Evolutionary conservation across 2,329 filamentous ascomycete species (phyloP), one percentile per base, ranked within the genome.

Genomic region (Magnaporthiopsis incrustans): DNA sequence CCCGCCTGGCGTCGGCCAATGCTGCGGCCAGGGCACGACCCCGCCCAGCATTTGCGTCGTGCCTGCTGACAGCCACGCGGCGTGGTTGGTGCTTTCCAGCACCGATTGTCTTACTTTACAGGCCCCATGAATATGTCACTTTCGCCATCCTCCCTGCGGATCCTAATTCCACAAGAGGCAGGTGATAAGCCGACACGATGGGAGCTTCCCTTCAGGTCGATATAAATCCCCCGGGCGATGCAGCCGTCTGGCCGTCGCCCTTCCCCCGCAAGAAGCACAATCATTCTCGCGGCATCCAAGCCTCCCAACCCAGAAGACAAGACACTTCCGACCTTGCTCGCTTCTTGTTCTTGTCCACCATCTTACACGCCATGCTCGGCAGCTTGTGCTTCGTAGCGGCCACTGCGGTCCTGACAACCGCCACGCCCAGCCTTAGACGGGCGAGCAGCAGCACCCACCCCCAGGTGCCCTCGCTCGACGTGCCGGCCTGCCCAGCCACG

Each of bases 401-500:
- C 22, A 53, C 44, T 18, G 22, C 44, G 22, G 44, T n/a, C 44
- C 44, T 53, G 22, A 11, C 44, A 15, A 11, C 44, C 22, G 44
- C 44, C 7, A 53, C 44, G 22, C 44, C 44, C 18, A n/a, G 44
- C 44, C n/a, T n/a, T 8, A 3, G 44, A 3, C 12, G 22, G 18
- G 22, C 18, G 2, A 22, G 18, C 44, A n/a, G 18, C 18, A 22
- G 11, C 44, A 53, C 44, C 18, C 6, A 53, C 18, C 4, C 57
- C 57, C 22, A 27, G 7, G 58, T 64, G 26, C 68, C 67, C 5
- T 60, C 59, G 12, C 62, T 80, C 27, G 63, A 73, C 4, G 78
- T 79, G 1, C 78, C 79, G 12, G 70, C 71, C 22, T 81, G 78
- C 65, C 74, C 77, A 14, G 65, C 66, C 15, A 70, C 69, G 33